Percentiles rank a stretch among this genome's conserved stretches.
Evolutionary conservation across 495 filamentous ascomycete genomes (phyloP).

Genomic region (Penicillium longicatenatum): DNA sequence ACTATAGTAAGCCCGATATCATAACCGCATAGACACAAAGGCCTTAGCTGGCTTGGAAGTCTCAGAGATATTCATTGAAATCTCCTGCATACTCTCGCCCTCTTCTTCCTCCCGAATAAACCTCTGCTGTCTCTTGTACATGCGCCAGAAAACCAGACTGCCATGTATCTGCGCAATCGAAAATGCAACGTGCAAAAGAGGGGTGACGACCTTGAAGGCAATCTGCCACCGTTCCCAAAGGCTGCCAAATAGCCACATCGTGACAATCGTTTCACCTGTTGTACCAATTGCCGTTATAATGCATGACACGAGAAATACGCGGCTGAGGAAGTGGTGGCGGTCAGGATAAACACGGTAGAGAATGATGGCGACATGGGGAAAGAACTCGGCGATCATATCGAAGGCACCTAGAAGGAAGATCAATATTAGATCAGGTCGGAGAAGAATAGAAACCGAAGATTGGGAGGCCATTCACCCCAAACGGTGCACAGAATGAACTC

Average conservation of each 20-base stretch:
- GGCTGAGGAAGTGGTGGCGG: conserved; percentile 42
- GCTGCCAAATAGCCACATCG: conserved; percentile 51
- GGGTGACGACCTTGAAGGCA: conserved; percentile 52
- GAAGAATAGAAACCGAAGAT: neutral
- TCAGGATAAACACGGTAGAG: conserved; percentile 47
- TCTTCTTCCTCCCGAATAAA: conserved; percentile 20
- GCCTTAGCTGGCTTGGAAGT: neutral
- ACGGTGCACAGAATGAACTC: conserved; percentile 52
- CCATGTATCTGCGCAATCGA: conserved; percentile 49
- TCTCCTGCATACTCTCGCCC: neutral
- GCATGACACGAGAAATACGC: conserved; percentile 40
- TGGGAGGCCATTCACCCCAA: conserved; percentile 41
- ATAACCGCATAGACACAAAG: neutral
- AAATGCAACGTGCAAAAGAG: conserved; percentile 48
- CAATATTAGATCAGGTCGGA: neutral
- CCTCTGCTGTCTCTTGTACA: conserved; percentile 38
- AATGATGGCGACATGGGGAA: conserved; percentile 52
- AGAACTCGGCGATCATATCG: conserved; percentile 51
- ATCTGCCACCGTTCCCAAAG: conserved; percentile 49
- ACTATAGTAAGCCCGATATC: neutral
- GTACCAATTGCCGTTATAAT: conserved; percentile 47
- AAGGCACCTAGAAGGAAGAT: conserved; percentile 40
- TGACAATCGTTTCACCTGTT: conserved; percentile 44
- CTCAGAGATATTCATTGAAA: neutral
- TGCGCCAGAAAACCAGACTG: conserved; percentile 43